Percentiles rank a stretch among this genome's conserved stretches.
These are phyloP conservation scores for Nicotiana paniculata DNA, from an alignment of 257 asterid species.

Conservation along the genomic window DNA sequence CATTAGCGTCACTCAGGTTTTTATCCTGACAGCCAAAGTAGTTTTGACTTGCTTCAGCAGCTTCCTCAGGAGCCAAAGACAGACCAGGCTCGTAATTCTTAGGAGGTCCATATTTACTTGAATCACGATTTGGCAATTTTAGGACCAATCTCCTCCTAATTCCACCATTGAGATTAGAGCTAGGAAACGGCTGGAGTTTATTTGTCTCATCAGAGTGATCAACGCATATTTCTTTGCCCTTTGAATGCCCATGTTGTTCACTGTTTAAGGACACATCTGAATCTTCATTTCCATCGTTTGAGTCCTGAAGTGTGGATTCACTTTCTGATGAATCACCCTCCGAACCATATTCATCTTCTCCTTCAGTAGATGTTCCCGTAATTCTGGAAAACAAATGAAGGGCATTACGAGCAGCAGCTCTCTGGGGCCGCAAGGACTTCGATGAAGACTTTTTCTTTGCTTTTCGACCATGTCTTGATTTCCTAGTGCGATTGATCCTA, in stretches of 20 bases:
- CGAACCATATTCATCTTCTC: conserved; percentile 49
- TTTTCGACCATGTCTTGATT: conserved; percentile 57
- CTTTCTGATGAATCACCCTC: conserved; percentile 61
- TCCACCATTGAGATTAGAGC: conserved; percentile 37
- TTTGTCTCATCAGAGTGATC: conserved; percentile 42
- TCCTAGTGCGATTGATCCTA: conserved; percentile 39
- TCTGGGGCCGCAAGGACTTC: conserved; percentile 72
- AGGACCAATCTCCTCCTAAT: conserved; percentile 67
- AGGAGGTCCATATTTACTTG: conserved; percentile 34
- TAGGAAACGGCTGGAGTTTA: conserved; percentile 35
- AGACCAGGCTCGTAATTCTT: conserved; percentile 30
- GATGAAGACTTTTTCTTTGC: conserved; percentile 44
- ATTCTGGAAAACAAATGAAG: conserved; percentile 84
- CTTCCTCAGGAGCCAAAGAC: conserved; percentile 36
- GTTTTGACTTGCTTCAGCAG: conserved; percentile 18
- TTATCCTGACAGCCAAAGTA: conserved; percentile 22
- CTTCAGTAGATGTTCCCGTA: conserved; percentile 74
- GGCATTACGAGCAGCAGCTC: conserved; percentile 98
- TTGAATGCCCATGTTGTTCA: conserved; percentile 38
- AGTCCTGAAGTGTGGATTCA: conserved; percentile 60
- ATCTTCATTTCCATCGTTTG: conserved; percentile 65
- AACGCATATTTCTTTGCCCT: conserved; percentile 65
- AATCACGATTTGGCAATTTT: conserved; percentile 71
- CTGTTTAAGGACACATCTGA: conserved; percentile 57
- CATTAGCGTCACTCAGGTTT: conserved; percentile 24